These are phyloP conservation scores for Glarea lozoyensis DNA, from an alignment of 495 filamentous ascomycete species.

Conservation along the genomic window DNA sequence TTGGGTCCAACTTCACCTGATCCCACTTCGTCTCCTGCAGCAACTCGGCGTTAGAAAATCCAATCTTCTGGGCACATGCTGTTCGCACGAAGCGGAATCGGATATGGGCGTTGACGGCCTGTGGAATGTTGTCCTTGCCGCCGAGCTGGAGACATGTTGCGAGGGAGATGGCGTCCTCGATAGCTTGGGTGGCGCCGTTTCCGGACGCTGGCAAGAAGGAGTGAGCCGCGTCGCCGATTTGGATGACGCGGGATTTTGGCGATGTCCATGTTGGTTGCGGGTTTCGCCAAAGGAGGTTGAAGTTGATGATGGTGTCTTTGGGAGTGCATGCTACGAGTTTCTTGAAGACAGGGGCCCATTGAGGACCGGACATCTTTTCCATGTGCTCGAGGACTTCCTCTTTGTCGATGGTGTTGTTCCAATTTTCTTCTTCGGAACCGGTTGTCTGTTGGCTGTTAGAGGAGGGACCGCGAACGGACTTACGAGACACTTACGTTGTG, in stretches of 20 bases:
- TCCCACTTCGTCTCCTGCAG: constrained; percentile 52
- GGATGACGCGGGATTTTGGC: constrained; percentile 46
- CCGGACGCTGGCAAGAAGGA: constrained; percentile 58
- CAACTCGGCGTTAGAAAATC: constrained; percentile 45
- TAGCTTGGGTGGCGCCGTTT: constrained; percentile 61
- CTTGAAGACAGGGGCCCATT: constrained; percentile 47
- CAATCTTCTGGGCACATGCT: constrained; percentile 44
- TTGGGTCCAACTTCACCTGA: constrained; percentile 41
- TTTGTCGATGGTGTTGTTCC: constrained; percentile 41
- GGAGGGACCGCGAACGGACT: background rate
- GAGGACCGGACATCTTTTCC: constrained; percentile 33
- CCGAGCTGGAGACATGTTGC: constrained; percentile 51
- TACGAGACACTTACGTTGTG: constrained; percentile 33
- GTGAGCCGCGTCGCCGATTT: constrained; percentile 62
- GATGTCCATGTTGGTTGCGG: constrained; percentile 56
- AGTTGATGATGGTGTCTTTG: constrained; percentile 43
- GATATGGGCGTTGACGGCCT: constrained; percentile 39
- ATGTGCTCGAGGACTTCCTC: constrained; percentile 46
- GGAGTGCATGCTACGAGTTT: constrained; percentile 25
- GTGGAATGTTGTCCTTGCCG: constrained; percentile 30
- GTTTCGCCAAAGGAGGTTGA: constrained; percentile 58
- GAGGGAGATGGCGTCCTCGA: constrained; percentile 59
- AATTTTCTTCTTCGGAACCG: constrained; percentile 38
- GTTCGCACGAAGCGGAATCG: constrained; percentile 47
- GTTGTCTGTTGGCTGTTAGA: constrained; percentile 28